Evolutionary conservation across 495 filamentous ascomycete genomes (phyloP), one percentile per base, ranked within the genome.

Genomic region (Daldinia grandis): DNA sequence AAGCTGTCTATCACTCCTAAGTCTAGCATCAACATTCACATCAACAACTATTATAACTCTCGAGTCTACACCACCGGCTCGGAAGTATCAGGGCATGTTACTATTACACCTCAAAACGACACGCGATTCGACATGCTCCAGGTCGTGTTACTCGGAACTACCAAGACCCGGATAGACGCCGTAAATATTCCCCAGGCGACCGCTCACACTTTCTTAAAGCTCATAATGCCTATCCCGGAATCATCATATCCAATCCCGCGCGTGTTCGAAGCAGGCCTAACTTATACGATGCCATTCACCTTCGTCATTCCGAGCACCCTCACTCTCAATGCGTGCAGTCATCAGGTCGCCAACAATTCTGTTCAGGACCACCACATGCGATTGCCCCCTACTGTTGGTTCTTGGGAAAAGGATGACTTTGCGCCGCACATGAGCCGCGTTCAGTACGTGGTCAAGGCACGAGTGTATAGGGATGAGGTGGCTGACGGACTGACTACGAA

Each of bases 291-390:
- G 58, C 92, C 93, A 1, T 99, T 98, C 80, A 89, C 88, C 65
- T 99, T 99, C 74, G 90, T 93, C 38, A 87, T 98, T 12, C 95
- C 96, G 0, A 84, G 87, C 30, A 87, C 88, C 10, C 84, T 98
- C 42, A 85, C 89, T 28, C 83, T 86, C 8, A 79, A 81, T 44
- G 80, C 83, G 15, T 88, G 86, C 76, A 81, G 76, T 64, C 85
- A 87, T 66, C 24, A 59, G 5, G 73, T 76, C 7, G 56, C 77
- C 19, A 87, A 88, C 58, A 76, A 84, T 7, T 84, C 89, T 30
- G 81, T 97, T 42, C 84, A 87, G 62, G 85, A 87, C 30, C 88
- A 89, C 2, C 95, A 99, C 80, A 82, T 93, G 3, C 83, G 88
- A 56, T 85, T 97, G 0, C 95, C 94, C 0, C 95, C 95, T 2